A percentile compares a stretch with the other conserved stretches of the same genome.
These are phyloP conservation scores for Leccinum broughii DNA, from an alignment of 768 basidiomycete genomes.

Conservation along the genomic window DNA sequence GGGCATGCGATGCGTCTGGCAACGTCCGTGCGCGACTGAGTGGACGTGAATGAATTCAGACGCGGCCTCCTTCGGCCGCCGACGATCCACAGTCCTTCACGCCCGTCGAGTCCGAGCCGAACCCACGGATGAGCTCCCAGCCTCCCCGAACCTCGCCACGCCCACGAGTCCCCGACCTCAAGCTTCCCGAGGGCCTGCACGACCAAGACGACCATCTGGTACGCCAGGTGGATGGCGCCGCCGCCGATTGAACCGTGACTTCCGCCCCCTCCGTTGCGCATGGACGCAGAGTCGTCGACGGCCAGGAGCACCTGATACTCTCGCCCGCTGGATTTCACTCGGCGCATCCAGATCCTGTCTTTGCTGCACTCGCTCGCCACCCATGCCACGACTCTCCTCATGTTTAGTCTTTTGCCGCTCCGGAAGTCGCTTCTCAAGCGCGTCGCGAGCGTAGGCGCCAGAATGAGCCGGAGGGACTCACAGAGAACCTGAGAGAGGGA, in stretches of 20 bases:
- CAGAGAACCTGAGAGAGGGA: constrained; percentile 90
- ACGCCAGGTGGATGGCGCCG: constrained; percentile 77
- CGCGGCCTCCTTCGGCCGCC: constrained; percentile 32
- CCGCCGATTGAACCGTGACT: constrained; percentile 4
- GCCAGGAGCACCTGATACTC: constrained; percentile 96
- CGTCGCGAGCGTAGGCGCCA: constrained; percentile 93
- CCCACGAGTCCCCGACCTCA: constrained; percentile 90
- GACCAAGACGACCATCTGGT: constrained; percentile 89
- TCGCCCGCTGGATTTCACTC: constrained; percentile 89
- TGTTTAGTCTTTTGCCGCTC: constrained; percentile 95
- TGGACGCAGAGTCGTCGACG: constrained; percentile 94
- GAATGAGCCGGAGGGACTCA: constrained; percentile 94
- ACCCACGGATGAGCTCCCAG: constrained; percentile 87
- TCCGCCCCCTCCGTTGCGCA: constrained; percentile 45
- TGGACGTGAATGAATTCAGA: constrained; percentile 88
- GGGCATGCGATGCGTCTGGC: constrained; percentile 29
- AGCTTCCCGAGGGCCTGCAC: constrained; percentile 87
- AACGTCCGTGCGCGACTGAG: constrained; percentile 88
- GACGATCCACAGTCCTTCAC: constrained; percentile 44
- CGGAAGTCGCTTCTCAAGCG: constrained; percentile 96
- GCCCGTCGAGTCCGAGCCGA: constrained; percentile 86
- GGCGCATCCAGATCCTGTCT: constrained; percentile 97
- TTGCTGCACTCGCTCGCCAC: constrained; percentile 99
- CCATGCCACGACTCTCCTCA: constrained; percentile 98
- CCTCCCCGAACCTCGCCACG: constrained; percentile 87